These are phyloP conservation scores for Asterophora lycoperdoides DNA, from an alignment of 768 basidiomycete genomes.

Conservation along the genomic window DNA sequence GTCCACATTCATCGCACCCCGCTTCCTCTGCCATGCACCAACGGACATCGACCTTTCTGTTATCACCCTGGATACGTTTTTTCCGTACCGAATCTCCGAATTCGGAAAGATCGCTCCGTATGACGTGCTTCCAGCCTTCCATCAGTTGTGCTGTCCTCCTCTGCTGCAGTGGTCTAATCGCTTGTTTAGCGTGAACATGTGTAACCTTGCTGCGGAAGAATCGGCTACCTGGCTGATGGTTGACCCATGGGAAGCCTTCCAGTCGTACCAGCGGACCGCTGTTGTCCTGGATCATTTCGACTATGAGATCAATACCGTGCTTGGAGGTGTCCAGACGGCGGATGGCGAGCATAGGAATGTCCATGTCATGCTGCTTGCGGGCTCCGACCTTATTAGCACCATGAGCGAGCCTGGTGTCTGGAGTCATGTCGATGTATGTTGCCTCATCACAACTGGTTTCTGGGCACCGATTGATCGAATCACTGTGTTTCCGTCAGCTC, in stretches of 20 bases:
- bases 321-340: slow-evolving; percentile 72
- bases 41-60: neutral
- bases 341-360: slow-evolving; percentile 74
- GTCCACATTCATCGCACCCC: slow-evolving; percentile 4
- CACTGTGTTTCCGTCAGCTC: slow-evolving; percentile 46
- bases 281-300: slow-evolving; percentile 98
- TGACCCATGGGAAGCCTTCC: slow-evolving; percentile 96
- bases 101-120: slow-evolving; percentile 13
- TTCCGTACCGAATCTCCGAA: slow-evolving; percentile 10
- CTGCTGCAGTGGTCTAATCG: slow-evolving; percentile 6
- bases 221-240: slow-evolving; percentile 96
- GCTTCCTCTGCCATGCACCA: neutral
- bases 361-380: slow-evolving; percentile 91
- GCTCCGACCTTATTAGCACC: slow-evolving; percentile 96
- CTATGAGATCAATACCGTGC: slow-evolving; percentile 82
- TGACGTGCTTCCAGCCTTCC: slow-evolving; percentile 19
- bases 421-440: slow-evolving; percentile 85
- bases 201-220: slow-evolving; percentile 83
- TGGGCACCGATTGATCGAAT: slow-evolving; percentile 8
- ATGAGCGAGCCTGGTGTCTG: slow-evolving; percentile 99
- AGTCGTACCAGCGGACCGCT: slow-evolving; percentile 92
- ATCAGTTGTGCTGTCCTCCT: slow-evolving; percentile 18
- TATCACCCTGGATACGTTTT: neutral
- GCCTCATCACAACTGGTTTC: slow-evolving; percentile 17
- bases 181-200: slow-evolving; percentile 70